These are phyloP conservation scores for Aquilaria malaccensis DNA, from an alignment of 345 rosid species.

Conservation along the genomic window DNA sequence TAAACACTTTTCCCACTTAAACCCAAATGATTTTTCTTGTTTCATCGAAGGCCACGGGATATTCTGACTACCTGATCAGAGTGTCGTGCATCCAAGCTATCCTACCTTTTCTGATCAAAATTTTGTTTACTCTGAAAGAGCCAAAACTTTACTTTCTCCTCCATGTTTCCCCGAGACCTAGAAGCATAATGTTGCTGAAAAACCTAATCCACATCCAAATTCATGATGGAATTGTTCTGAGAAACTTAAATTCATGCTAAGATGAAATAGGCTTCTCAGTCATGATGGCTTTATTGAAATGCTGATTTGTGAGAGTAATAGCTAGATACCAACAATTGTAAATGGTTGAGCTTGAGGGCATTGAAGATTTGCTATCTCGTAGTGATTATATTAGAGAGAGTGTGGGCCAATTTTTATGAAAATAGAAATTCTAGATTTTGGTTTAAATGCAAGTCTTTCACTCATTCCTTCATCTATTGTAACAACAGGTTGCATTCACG, in stretches of 20 bases:
- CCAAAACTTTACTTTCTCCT: constrained; percentile 6
- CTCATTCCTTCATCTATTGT: too few relatives aligned
- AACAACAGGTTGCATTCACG: constrained; percentile 23
- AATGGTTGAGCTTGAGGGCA: constrained; percentile 9
- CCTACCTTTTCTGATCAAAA: constrained; percentile 20
- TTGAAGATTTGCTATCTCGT: constrained; percentile 31
- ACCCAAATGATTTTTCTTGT: too few relatives aligned
- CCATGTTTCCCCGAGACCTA: constrained; percentile 5
- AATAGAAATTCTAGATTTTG: too few relatives aligned
- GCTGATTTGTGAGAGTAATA: background rate
- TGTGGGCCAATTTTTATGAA: too few relatives aligned
- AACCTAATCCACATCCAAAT: constrained; percentile 10
- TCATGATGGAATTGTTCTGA: background rate
- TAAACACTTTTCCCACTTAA: too few relatives aligned
- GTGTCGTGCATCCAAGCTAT: constrained; percentile 67
- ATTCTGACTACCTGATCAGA: constrained; percentile 58
- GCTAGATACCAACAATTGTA: background rate
- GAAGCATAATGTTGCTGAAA: background rate
- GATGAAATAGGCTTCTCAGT: background rate
- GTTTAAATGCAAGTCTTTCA: too few relatives aligned
- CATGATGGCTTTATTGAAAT: background rate
- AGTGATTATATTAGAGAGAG: constrained; percentile 19
- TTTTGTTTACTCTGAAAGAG: constrained; percentile 7
- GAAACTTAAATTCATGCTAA: background rate
- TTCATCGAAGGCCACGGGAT: constrained; percentile 36